phyloP scores from a whole-genome alignment of 768 basidiomycete species.

The Suillus brevipes region DNA sequence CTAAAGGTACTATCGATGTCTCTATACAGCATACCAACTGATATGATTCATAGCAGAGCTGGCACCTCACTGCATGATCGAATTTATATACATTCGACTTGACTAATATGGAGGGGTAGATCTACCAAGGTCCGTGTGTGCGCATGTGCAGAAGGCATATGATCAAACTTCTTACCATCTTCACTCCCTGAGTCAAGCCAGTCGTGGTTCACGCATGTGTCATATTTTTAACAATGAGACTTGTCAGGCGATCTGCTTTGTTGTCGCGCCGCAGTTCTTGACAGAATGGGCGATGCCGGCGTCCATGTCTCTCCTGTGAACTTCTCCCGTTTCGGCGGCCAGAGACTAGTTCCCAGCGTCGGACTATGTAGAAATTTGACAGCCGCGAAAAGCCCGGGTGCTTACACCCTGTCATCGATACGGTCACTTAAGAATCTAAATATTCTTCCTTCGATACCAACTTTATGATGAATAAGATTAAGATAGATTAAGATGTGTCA shows the following conservation, averaged over 20 bases:
- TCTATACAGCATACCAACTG: neutral
- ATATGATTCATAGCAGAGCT: neutral
- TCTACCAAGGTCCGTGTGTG: neutral
- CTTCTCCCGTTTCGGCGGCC: slow-evolving; percentile 10
- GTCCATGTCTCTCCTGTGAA: neutral
- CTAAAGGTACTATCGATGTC: neutral
- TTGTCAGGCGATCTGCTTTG: neutral
- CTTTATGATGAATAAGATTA: slow-evolving; percentile 10
- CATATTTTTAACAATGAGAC: neutral
- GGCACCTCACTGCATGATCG: neutral
- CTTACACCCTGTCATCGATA: slow-evolving; percentile 4
- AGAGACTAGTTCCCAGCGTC: slow-evolving; percentile 1
- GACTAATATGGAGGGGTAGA: neutral
- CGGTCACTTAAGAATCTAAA: slow-evolving; percentile 7
- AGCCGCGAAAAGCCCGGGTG: slow-evolving; percentile 11
- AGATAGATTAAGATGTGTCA: slow-evolving; percentile 6
- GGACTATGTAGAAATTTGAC: slow-evolving; percentile 1
- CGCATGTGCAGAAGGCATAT: neutral
- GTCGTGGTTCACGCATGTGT: slow-evolving; percentile 2
- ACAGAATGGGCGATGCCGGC: no score
- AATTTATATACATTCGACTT: neutral
- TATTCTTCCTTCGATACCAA: slow-evolving; percentile 5
- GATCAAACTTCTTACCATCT: neutral
- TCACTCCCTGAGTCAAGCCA: neutral
- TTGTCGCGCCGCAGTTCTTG: neutral